Base-by-base conservation (phyloP, 371 early-diverging fungal species). In the Circinella minor region DNA sequence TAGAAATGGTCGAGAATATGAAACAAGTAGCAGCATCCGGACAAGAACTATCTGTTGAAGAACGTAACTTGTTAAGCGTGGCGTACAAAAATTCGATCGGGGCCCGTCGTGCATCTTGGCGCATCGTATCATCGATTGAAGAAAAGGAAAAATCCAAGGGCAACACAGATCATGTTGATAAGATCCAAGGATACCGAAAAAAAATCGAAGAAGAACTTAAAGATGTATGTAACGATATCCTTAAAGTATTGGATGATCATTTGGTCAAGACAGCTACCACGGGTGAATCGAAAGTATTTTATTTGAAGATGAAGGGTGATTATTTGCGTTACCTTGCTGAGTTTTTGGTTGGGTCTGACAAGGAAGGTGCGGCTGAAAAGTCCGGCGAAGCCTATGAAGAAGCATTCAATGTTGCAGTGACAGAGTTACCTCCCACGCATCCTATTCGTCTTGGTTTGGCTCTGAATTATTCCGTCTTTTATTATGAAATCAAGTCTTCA, bases 1-100 rank as follows among this genome's bases (percentile, higher is more conserved):
- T 79, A 96, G 98, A 97, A 85, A 98, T 98, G 98, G 97, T 97
- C 72, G 84, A 90, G 68, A 90, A 88, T 88, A 98, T 96, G 93
- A 98, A 96, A 91, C 90, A 81, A 61, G 91, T 92, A 65, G 90
- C 91, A 55, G 84, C 85, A 75, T 82, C 82, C 74, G 80, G 83
- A 3, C 59, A 55, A 43, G 96, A 95, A 77, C 88, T 99, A 66
- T 91, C 94, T 49, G 95, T 97, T 70, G 97, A 98, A 87, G 98
- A 98, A 83, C 95, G 99, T 75, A 99, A 99, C 89, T 89, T 98
- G 63, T 91, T 99, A 61, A 98, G 98, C 38, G 98, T 99, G 69
- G 99, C 99, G 66, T 99, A 97, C 91, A 99, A 99, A 91, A 99
- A 99, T 86, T 96, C 98, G 62, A 99, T 98, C 77, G 98, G 99